Conservation (phyloP, 2,329 filamentous ascomycete species). For the Lojkania enalia region DNA sequence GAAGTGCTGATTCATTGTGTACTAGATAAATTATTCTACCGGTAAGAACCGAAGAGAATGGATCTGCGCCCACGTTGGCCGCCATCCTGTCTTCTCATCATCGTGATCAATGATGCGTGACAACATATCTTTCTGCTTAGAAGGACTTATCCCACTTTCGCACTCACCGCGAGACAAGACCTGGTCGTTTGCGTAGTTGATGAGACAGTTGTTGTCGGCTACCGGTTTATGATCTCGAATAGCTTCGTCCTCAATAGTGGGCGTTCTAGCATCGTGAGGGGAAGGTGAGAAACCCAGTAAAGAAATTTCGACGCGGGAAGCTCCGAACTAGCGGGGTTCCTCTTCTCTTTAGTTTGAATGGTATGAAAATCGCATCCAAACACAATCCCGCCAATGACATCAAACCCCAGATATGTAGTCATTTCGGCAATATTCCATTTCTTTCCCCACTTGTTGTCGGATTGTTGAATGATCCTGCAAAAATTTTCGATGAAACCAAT, state of each 20-base stretch:
- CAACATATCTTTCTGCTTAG: constrained; percentile 44
- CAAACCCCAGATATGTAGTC: constrained; percentile 48
- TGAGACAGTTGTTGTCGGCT: constrained; percentile 27
- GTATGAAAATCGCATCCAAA: constrained; percentile 43
- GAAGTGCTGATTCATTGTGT: constrained; percentile 34
- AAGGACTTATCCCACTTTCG: constrained; percentile 12
- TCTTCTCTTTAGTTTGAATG: constrained; percentile 36
- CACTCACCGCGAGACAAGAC: constrained; percentile 9
- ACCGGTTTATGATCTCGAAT: constrained; percentile 25
- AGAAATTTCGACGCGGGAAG: constrained; percentile 25
- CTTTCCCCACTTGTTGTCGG: constrained; percentile 36
- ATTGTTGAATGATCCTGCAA: constrained; percentile 25
- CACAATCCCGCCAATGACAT: constrained; percentile 51
- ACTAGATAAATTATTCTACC: constrained; percentile 46
- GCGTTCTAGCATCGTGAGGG: constrained; percentile 20
- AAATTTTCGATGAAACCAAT: constrained; percentile 42
- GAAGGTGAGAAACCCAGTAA: constrained; percentile 30
- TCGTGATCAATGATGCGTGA: constrained; percentile 46
- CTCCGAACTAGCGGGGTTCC: constrained; percentile 27
- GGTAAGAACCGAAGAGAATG: constrained; percentile 37
- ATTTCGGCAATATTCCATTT: constrained; percentile 46
- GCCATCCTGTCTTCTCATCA: constrained; percentile 46
- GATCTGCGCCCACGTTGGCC: constrained; percentile 46
- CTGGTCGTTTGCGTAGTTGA: constrained; percentile 23
- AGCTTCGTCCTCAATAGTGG: constrained; percentile 23